phyloP scores from a whole-genome alignment of 768 basidiomycete genomes.

The Auricularia heimuer region DNA sequence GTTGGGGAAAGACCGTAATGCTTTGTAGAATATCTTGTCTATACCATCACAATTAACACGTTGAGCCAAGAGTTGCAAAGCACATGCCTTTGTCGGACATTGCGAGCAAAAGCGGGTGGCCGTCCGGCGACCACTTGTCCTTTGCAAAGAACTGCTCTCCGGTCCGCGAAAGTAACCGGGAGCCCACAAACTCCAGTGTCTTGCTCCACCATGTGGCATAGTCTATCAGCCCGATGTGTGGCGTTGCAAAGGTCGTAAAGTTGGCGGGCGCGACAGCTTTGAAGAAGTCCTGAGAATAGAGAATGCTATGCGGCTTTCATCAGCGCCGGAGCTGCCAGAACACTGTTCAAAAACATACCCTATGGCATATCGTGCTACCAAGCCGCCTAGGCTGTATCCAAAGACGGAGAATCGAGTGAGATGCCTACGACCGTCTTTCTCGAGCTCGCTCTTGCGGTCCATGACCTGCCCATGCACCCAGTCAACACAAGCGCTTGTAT shows the following conservation, averaged over 20 bases:
- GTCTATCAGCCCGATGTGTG: constrained; percentile 65
- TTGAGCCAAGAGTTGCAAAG: not conserved
- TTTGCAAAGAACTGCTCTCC: constrained; percentile 69
- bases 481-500: not conserved
- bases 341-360: constrained; percentile 34
- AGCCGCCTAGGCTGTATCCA: constrained; percentile 76
- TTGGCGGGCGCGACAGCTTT: constrained; percentile 59
- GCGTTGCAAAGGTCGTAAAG: constrained; percentile 77
- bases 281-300: constrained; percentile 65
- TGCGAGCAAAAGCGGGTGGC: constrained; percentile 59
- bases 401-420: constrained; percentile 65
- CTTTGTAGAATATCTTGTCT: constrained; percentile 72
- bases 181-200: constrained; percentile 46
- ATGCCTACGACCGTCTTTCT: constrained; percentile 36
- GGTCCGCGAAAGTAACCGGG: constrained; percentile 63
- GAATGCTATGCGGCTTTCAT: constrained; percentile 33
- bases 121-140: constrained; percentile 63
- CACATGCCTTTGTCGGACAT: constrained; percentile 68
- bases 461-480: constrained; percentile 33
- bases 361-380: constrained; percentile 69
- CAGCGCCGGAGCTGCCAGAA: not conserved
- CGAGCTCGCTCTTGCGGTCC: constrained; percentile 43
- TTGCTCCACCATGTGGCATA: constrained; percentile 51
- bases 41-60: not conserved
- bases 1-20: constrained; percentile 53